Base-by-base conservation (phyloP, 2,329 filamentous ascomycete species). In the Venturia asperata region DNA sequence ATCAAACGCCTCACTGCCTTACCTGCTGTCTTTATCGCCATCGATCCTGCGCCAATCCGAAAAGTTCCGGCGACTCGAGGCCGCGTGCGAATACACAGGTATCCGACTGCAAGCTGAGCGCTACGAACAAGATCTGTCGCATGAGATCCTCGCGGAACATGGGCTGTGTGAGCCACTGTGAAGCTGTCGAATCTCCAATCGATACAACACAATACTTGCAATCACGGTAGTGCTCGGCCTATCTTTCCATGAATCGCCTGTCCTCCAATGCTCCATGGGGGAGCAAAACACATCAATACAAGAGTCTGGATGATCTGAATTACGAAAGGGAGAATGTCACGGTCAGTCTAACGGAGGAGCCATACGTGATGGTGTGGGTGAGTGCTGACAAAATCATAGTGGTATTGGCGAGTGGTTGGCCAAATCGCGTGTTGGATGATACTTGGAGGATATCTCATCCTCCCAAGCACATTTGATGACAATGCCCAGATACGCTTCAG, bases 401-500 rank as follows among this genome's bases (percentile, higher is more conserved):
- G 79, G 79, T 81, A 81, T 68, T 82, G 80, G 80, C 75, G 76
- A 66, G 69, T 77, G 30, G 73, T 78, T 43, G 78, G 79, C 10
- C 71, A 78, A 7, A 71, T 73, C 1, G 76, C 79, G 27, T 77
- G 76, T 41, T 77, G 79, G 73, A 77, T 81, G 76, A 78, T 81
- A 60, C 68, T 81, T 39, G 79, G 78, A 72, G 80, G 79, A 76
- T 82, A 78, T 70, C 75, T 82, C 42, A 78, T 82, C 64, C 74
- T 82, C 24, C 79, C 80, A 7, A 74, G 76, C 34, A 77, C 80
- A 64, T 82, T 79, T 70, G 76, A 78, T 62, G 72, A 71, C 30
- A 69, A 76, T 19, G 62, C 72, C 11, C 67, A 77, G 43, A 72
- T 81, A 34, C 75, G 74, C 63, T 73, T 80, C 64, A 75, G 73